These are phyloP conservation scores for Botrytis sinoallii DNA, from an alignment of 2,329 filamentous ascomycete species.

Conservation along the genomic window DNA sequence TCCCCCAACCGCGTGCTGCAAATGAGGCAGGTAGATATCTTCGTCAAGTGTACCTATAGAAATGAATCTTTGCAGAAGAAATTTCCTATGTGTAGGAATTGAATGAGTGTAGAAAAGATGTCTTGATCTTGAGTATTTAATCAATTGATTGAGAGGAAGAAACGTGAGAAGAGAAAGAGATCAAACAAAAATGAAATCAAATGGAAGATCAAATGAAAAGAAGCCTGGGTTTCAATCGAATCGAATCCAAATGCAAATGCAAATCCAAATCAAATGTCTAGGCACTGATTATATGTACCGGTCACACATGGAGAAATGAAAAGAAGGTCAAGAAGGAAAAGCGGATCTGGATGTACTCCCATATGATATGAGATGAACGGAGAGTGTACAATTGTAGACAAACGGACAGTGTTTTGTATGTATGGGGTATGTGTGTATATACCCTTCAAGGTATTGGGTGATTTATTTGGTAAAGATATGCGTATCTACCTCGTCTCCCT, in stretches of 20 bases:
- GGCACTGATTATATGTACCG: background rate
- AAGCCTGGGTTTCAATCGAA: no score
- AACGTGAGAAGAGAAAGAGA: background rate
- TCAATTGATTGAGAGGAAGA: background rate
- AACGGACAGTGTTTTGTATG: no score
- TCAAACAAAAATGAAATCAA: background rate
- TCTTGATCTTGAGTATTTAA: no score
- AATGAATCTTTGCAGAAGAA: background rate
- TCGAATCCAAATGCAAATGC: no score
- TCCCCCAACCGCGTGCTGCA: background rate
- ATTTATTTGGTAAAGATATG: background rate
- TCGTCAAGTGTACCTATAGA: background rate
- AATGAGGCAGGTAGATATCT: background rate
- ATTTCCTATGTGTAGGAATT: background rate
- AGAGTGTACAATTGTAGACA: no score
- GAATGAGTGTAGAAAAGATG: background rate
- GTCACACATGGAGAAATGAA: background rate
- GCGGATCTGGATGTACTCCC: background rate
- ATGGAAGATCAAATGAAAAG: background rate
- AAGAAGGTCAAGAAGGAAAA: background rate
- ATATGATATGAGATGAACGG: background rate
- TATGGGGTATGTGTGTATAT: no score
- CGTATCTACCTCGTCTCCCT: background rate
- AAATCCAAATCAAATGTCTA: no score
- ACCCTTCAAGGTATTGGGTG: no score